Base-by-base conservation (phyloP, 2,329 filamentous ascomycete species). In the Zymoseptoria tritici region DNA sequence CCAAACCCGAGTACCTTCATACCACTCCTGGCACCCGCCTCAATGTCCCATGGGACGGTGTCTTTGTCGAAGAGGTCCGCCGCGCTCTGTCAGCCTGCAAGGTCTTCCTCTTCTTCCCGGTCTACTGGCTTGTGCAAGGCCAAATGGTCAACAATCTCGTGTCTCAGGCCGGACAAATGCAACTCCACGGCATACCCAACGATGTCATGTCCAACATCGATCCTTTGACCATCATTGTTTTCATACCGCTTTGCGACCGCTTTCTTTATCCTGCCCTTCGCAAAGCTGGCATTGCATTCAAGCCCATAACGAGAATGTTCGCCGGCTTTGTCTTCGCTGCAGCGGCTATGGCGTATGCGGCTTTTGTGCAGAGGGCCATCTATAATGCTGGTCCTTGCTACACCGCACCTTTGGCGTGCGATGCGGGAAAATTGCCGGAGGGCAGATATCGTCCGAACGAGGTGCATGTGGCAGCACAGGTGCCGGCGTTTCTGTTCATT, bases 41-140 rank as follows among this genome's bases (percentile, higher is more conserved):
- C 0, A 90, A 87, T 86, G 91, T 91, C 85, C 64, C 86, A 0
- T 92, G 90, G 68, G 88, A 92, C 62, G 88, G 92, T 65, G 83
- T 84, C 52, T 93, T 88, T 87, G 89, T 90, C 49, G 85, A 88
- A 4, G 87, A 90, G 70, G 77, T 90, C 49, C 86, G 86, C 74
- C 83, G 85, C 29, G 81, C 81, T 3, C 71, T 85, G 13, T 67
- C 78, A 70, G 87, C 86, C 19, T 90, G 87, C 78, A 84, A 85
- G 67, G 85, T 89, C 55, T 89, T 90, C 54, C 61, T 76, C 22
- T 78, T 77, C 67, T 77, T 75, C 53, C 77, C 77, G 0, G 70
- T 79, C 16, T 79, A 78, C 62, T 93, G 26, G 88, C 69, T 82
- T 62, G 87, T 90, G 46, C 91, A 68, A 31, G 49, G 46, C 6